These are phyloP conservation scores for Schizosaccharomyces versatilis DNA, from an alignment of 1,139 yeast species.

Conservation along the genomic window DNA sequence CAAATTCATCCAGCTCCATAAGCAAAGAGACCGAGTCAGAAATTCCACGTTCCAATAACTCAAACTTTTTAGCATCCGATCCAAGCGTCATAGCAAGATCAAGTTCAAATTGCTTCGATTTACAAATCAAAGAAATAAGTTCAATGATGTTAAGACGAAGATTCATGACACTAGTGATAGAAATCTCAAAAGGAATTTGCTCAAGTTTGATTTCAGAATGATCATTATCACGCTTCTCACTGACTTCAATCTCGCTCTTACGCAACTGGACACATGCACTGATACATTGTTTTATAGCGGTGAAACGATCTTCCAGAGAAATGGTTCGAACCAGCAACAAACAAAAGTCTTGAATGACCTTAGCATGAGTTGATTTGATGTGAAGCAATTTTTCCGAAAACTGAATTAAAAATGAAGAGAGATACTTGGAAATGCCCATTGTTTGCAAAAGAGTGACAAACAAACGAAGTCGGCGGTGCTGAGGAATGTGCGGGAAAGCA, in stretches of 20 bases:
- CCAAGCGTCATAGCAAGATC: neutral
- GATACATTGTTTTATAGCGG: neutral
- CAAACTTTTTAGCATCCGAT: neutral
- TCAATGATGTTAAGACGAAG: neutral
- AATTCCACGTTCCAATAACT: neutral
- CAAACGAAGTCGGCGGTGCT: constrained; percentile 77
- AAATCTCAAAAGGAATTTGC: neutral
- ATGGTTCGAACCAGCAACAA: constrained; percentile 4
- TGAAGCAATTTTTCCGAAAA: constrained; percentile 57
- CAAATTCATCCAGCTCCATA: constrained; percentile 3
- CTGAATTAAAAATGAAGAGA: constrained; percentile 53
- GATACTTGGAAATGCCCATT: constrained; percentile 43
- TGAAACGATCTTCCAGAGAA: neutral
- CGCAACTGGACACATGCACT: neutral
- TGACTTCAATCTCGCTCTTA: neutral
- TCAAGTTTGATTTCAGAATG: neutral
- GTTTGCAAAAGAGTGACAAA: constrained; percentile 61
- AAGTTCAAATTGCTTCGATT: neutral
- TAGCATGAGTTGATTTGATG: constrained; percentile 36
- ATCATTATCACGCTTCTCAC: neutral
- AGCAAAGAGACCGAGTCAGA: neutral
- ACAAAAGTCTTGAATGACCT: constrained; percentile 25
- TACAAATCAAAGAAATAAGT: neutral
- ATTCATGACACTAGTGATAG: neutral
- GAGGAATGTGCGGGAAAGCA: constrained; percentile 86